Base-by-base conservation (phyloP, 176 grass and related monocot species). In the Bonia amplexicaulis region DNA sequence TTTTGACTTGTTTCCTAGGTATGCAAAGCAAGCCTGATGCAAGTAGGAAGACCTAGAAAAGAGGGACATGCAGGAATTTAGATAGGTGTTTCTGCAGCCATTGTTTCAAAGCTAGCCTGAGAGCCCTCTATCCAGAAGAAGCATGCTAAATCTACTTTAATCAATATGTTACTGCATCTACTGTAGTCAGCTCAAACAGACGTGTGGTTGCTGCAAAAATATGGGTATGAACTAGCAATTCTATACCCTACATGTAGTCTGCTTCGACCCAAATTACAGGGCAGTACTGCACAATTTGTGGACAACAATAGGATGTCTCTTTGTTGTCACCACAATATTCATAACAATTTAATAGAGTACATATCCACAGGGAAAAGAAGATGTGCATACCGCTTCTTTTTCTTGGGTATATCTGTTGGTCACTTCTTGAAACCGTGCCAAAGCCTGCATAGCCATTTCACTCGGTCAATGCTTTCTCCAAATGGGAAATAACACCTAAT, bases 341-440 rank as follows among this genome's bases (percentile, higher is more conserved):
- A 55, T 52, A 47, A 12, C 13, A 19, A 66, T 47, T 69, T 71
- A 1, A 47, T 1, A 84, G 6, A 60, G 13, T 45, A 80, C 48
- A 83, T 39, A 42, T 80, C 1, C 44, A 59, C 64, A 82, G 11
- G 66, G 13, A 26, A 41, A 51, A 19, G 35, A 47, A 7, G 20
- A 89, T 69, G n/a, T 81, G 77, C 91, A 75, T 94, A 98, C 96
- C 79, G 74, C 78, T 92, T 91, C 91, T 86, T 89, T 98, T 90
- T 98, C 96, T 84, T 96, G 89, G 44, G 77, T 95, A 80, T 92
- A 98, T 93, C 81, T 93, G 84, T 80, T 91, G 69, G 96, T 92
- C 46, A 95, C 96, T 93, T 98, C 96, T 70, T 96, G 91, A 98
- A 96, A 98, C 62, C 46, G 77, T 69, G 96, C 83, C 86, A 98